Evolutionary conservation across 805 yeast genomes (phyloP).

Genomic region (Lipomyces anomalus): DNA sequence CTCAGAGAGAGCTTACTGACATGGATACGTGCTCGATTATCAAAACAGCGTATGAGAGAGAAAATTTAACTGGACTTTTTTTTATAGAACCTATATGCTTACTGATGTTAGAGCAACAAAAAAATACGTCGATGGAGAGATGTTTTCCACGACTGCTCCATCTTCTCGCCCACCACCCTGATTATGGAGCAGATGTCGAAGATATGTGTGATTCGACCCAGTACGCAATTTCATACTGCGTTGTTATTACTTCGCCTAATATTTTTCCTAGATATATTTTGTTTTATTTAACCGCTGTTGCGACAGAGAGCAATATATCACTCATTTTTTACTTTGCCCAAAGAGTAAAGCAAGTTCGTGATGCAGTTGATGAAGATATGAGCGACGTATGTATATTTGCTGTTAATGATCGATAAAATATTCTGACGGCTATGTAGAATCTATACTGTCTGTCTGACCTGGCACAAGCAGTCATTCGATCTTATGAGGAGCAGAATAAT

Average conservation of each 20-base stretch:
- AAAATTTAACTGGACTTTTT: background rate
- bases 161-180: conserved; percentile 68
- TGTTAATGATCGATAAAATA: conserved; percentile 6
- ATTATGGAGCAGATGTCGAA: conserved; percentile 36
- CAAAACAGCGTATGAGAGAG: conserved; percentile 25
- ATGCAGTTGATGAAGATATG: conserved; percentile 41
- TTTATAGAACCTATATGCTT: background rate
- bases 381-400: conserved; percentile 30
- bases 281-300: conserved; percentile 55
- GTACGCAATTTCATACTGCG: conserved; percentile 55
- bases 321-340: conserved; percentile 69
- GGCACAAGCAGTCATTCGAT: conserved; percentile 59
- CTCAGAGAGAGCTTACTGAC: conserved; percentile 50
- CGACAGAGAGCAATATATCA: conserved; percentile 62
- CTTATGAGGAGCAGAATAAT: conserved; percentile 48
- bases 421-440: conserved; percentile 23
- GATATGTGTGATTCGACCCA: conserved; percentile 44
- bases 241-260: too few relatives aligned
- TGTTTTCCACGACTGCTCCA: conserved; percentile 63
- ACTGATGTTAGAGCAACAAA: conserved; percentile 27
- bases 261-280: too few relatives aligned
- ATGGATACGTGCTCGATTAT: conserved; percentile 64
- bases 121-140: conserved; percentile 55
- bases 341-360: conserved; percentile 72
- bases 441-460: conserved; percentile 69